Base-by-base conservation (phyloP, 2,329 filamentous ascomycete species). In the Botrytis fabae region DNA sequence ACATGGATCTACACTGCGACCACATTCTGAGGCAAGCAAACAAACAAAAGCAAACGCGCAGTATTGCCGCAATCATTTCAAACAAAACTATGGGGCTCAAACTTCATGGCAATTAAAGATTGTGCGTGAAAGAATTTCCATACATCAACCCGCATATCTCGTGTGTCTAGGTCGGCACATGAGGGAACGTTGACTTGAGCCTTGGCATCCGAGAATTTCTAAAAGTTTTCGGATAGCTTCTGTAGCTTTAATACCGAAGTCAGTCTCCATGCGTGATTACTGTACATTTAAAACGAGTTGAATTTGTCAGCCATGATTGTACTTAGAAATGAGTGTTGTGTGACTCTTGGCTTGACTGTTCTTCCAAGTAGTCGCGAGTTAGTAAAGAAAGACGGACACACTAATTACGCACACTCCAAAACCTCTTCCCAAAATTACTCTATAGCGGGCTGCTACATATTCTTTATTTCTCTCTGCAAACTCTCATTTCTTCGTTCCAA, bases 281-380 rank as follows among this genome's bases (percentile, higher is more conserved):
- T 51, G 25, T n/a, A n/a, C 25, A 25, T n/a, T 1, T 51, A 4
- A 14, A 51, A 51, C 10, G 10, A 51, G 5, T 6, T 51, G 12
- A 51, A n/a, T 4, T 6, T 51, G 4, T 2, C 48, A 51, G 48
- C 2, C 4, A 51, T 51, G 22, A n/a, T 51, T 16, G n/a, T 51
- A 25, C 1, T n/a, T 48, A 1, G 16, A 2, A 57, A 57, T 9
- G 1, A 16, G 1, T 7, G 14, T 1, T 8, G 3, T 28, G 18
- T 3, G 0, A 18, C 18, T 54, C 51, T 28, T 28, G 51, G 51
- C n/a, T 1, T 18, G 14, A 2, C n/a, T 8, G 6, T 28, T 18
- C 14, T 54, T 57, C n/a, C 6, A 57, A 57, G 2, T 10, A 28
- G 14, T 18, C 51, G 3, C n/a, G 6, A 8, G 14, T 28, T 28